These are phyloP conservation scores for Amanita phalloides DNA, from an alignment of 768 basidiomycete species.

Conservation along the genomic window DNA sequence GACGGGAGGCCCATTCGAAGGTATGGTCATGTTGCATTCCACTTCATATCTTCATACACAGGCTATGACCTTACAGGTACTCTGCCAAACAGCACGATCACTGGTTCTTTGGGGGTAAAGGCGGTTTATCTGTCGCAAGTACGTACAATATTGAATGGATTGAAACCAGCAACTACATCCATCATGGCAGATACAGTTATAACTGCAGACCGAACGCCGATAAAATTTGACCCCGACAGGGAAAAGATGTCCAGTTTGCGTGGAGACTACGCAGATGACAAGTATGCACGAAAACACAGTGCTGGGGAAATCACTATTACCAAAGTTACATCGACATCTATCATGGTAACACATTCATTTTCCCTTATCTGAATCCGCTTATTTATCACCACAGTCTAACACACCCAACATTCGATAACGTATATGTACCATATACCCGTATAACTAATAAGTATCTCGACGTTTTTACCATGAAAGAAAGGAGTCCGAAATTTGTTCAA, in stretches of 20 bases:
- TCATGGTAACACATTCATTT: not conserved
- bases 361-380: not conserved
- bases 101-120: constrained; percentile 52
- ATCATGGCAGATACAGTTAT: not conserved
- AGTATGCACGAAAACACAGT: not conserved
- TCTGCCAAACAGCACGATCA: constrained; percentile 49
- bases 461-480: not conserved
- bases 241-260: not conserved
- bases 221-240: not conserved
- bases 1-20: constrained; percentile 54
- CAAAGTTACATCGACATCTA: not conserved
- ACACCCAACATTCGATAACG: not conserved
- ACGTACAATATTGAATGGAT: constrained; percentile 7
- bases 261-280: not conserved
- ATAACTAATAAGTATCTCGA: not conserved
- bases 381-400: not conserved
- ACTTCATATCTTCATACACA: not conserved
- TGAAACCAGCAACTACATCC: not conserved
- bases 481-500: not conserved
- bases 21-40: constrained; percentile 23
- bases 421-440: not conserved
- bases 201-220: not conserved
- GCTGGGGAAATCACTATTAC: constrained; percentile 1
- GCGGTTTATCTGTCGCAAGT: constrained; percentile 49
- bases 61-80: constrained; percentile 18